These are phyloP conservation scores for Thraustochytrium sp. DNA, from an alignment of 352 stramenopile species.

Conservation along the genomic window DNA sequence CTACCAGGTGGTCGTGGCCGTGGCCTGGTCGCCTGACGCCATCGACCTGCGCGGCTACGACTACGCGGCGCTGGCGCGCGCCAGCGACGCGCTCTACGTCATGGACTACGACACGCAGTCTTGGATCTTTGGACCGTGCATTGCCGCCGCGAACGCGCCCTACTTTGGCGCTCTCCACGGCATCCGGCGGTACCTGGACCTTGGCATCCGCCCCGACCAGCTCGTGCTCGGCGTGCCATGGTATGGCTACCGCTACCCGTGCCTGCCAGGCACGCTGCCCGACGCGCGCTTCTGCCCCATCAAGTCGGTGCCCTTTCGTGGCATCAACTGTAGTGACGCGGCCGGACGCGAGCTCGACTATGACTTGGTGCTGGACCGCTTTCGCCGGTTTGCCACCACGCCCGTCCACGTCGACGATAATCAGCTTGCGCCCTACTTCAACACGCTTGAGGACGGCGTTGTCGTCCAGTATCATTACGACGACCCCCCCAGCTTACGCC, in stretches of 20 bases:
- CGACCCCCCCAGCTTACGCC: not conserved
- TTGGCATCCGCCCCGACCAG: constrained; percentile 61
- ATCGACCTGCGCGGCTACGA: constrained; percentile 74
- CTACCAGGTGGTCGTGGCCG: constrained; percentile 12
- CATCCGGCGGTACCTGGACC: constrained; percentile 65
- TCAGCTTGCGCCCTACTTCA: not conserved
- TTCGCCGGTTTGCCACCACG: not conserved
- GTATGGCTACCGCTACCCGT: constrained; percentile 81
- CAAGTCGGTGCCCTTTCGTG: not conserved
- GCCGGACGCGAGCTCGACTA: not conserved
- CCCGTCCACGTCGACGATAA: not conserved
- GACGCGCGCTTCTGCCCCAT: constrained; percentile 7
- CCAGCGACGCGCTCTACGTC: constrained; percentile 75
- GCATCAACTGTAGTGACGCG: constrained; percentile 7
- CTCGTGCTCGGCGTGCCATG: constrained; percentile 78
- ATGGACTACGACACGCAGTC: constrained; percentile 87
- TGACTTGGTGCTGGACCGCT: not conserved
- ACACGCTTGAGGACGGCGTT: not conserved
- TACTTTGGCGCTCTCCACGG: constrained; percentile 64
- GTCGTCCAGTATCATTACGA: constrained; percentile 33
- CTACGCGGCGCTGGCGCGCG: constrained; percentile 62
- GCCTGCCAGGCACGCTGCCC: constrained; percentile 47
- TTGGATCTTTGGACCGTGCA: constrained; percentile 78
- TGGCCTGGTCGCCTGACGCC: constrained; percentile 45
- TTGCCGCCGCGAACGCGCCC: constrained; percentile 73